Evolutionary conservation across 306 rosid species (phyloP).

Genomic region (Canavalia ensiformis): DNA sequence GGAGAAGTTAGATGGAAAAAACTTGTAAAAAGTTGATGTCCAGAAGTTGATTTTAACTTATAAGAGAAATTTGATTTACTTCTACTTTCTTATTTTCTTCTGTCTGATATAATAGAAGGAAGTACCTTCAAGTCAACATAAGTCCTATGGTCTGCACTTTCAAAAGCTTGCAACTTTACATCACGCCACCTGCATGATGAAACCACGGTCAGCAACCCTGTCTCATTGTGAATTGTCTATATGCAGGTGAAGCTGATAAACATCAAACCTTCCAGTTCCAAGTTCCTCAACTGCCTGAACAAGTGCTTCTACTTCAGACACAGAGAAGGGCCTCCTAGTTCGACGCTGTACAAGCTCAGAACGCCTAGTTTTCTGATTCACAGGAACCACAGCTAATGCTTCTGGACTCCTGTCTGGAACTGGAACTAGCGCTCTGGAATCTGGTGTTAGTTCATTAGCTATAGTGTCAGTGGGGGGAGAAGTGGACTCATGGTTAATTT

Average conservation of each 20-base stretch:
- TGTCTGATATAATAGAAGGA: neutral
- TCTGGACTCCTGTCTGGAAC: conserved; percentile 66
- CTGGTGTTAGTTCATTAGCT: conserved; percentile 59
- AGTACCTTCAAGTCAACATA: conserved; percentile 94
- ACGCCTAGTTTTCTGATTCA: conserved; percentile 69
- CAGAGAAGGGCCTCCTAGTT: conserved; percentile 93
- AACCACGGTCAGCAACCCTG: conserved; percentile 47
- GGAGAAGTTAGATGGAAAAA: no score
- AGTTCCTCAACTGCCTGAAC: conserved; percentile 93
- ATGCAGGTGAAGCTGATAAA: conserved; percentile 17
- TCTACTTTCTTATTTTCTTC: no score
- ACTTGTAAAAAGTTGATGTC: no score
- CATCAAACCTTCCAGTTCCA: conserved; percentile 93
- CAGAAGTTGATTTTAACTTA: no score
- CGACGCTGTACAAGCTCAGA: conserved; percentile 91
- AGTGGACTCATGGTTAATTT: conserved; percentile 59
- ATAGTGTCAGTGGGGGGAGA: conserved; percentile 62
- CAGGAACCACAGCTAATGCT: conserved; percentile 72
- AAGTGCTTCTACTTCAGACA: conserved; percentile 91
- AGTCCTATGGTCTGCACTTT: conserved; percentile 93
- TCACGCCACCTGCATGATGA: conserved; percentile 87
- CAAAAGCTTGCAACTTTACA: conserved; percentile 86
- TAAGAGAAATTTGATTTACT: no score
- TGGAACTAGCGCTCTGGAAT: conserved; percentile 67
- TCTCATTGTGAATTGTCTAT: neutral